Base-by-base conservation (phyloP, 108 stramenopile species). In the Cyclotella atomus region DNA sequence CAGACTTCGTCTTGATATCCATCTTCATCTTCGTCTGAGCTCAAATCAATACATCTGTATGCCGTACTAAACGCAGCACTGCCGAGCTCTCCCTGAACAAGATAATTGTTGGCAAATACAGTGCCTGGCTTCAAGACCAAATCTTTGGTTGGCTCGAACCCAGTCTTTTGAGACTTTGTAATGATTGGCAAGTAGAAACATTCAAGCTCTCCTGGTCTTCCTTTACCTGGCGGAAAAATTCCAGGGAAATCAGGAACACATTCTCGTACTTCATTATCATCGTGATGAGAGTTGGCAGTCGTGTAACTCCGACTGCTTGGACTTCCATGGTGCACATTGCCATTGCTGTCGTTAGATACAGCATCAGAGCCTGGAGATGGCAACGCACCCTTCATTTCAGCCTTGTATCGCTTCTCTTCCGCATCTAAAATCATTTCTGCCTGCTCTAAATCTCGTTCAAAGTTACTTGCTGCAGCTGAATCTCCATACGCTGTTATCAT, bases 1-100 rank as follows among this genome's bases (percentile, higher is more conserved):
- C 97, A 97, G 8, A 97, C 97, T 60, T 94, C 91, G 53, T 91
- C 85, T 61, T 90, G 88, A 65, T 81, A 88, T 66, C 83, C 83
- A 47, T 89, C 92, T 24, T 83, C 82, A 27, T 76, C 74, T 53
- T 65, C 85, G 47, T 87, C 89, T 0, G 91, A 84, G 53, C 75
- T 84, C 56, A 96, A 80, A 73, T 99, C 97, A 33, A 91, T 55
- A 80, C 96, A 97, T 38, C 93, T 83, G 67, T 97, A 90, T 8
- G 99, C 97, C 3, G 94, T 96, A 65, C 93, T 95, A 62, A 98
- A 99, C 6, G 97, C 97, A 14, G 97, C 99, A 68, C 85, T 89
- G 28, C 97, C 99, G 20, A 99, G 86, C 73, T 94, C 86, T 19
- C 90, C 84, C 69, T 89, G 84, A 10, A 99, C 96, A 45, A 94